Conservation (phyloP, 805 yeast genomes). For the Lipomyces mesembrius region DNA sequence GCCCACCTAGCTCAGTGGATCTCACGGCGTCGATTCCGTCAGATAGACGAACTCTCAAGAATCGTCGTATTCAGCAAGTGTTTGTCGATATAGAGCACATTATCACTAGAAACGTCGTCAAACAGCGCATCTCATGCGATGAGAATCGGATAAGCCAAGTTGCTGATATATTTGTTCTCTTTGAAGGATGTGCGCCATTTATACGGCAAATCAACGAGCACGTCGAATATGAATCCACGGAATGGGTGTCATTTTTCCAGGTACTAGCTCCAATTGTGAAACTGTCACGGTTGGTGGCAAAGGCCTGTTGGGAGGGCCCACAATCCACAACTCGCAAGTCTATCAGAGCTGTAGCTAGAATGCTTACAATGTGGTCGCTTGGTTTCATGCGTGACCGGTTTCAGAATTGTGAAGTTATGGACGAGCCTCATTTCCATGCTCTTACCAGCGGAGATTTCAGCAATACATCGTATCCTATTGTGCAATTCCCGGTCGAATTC, state of each 20-base stretch:
- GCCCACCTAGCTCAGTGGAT: conserved; percentile 52
- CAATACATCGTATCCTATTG: conserved; percentile 38
- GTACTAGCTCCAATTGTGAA: conserved; percentile 70
- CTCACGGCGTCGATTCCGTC: conserved; percentile 37
- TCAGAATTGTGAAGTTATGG: conserved; percentile 36
- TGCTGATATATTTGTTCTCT: conserved; percentile 66
- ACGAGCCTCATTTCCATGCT: conserved; percentile 35
- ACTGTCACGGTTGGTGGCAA: conserved; percentile 46
- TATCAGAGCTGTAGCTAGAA: conserved; percentile 39
- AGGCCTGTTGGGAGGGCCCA: conserved; percentile 41
- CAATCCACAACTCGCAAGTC: conserved; percentile 28
- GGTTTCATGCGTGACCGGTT: conserved; percentile 37
- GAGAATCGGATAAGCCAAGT: conserved; percentile 59
- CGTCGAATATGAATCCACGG: conserved; percentile 88
- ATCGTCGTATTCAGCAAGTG: conserved; percentile 76
- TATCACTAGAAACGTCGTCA: conserved; percentile 67
- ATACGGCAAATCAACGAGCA: conserved; percentile 77
- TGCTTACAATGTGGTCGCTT: conserved; percentile 42
- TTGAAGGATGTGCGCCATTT: conserved; percentile 78
- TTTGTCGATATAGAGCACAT: conserved; percentile 81
- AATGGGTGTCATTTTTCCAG: conserved; percentile 74
- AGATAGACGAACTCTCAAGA: conserved; percentile 58
- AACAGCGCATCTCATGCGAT: conserved; percentile 53
- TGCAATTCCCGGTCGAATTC: conserved; percentile 52
- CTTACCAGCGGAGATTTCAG: conserved; percentile 42